A percentile compares a stretch with the other conserved stretches of the same genome.
Evolutionary conservation across 2,329 filamentous ascomycete species (phyloP).

Genomic region (Didymella arachidicola): DNA sequence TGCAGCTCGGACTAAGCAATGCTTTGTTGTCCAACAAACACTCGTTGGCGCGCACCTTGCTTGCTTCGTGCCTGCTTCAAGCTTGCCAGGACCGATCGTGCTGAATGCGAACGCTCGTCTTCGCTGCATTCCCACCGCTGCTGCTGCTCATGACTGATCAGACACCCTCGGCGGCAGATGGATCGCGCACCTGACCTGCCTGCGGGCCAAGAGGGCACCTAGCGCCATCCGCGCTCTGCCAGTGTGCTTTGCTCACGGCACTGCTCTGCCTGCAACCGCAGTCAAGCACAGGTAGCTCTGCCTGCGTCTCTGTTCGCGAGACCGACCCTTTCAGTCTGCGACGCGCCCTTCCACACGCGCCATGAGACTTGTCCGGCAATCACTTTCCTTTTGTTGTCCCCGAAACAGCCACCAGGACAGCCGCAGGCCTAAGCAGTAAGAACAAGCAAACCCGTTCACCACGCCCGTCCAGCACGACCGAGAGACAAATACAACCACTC

Average conservation of each 20-base stretch:
- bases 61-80: slow-evolving; percentile 5
- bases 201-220: slow-evolving; percentile 37
- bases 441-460: slow-evolving; percentile 1
- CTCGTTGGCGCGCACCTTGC: slow-evolving; percentile 11
- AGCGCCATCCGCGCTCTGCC: slow-evolving; percentile 35
- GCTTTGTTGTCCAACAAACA: slow-evolving; percentile 23
- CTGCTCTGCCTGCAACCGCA: slow-evolving; percentile 6
- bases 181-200: slow-evolving; percentile 39
- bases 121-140: slow-evolving; percentile 15
- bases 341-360: slow-evolving; percentile 31
- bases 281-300: slow-evolving; percentile 9
- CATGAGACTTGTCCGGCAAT: slow-evolving; percentile 41
- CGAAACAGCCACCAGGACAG: slow-evolving; percentile 20
- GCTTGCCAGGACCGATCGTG: slow-evolving; percentile 21
- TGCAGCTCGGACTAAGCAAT: slow-evolving; percentile 11
- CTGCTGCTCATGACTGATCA: slow-evolving; percentile 18
- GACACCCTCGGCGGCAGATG: slow-evolving; percentile 22
- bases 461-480: slow-evolving; percentile 3
- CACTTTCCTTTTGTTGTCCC: slow-evolving; percentile 28
- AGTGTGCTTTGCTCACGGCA: slow-evolving; percentile 29
- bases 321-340: slow-evolving; percentile 20
- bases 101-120: slow-evolving; percentile 20
- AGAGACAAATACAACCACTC: neutral
- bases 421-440: slow-evolving; percentile 15
- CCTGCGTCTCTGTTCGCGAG: slow-evolving; percentile 23